A percentile compares a stretch with the other conserved stretches of the same genome.
phyloP scores from a whole-genome alignment of 805 yeast genomes.

The Priceomyces haplophilus region DNA sequence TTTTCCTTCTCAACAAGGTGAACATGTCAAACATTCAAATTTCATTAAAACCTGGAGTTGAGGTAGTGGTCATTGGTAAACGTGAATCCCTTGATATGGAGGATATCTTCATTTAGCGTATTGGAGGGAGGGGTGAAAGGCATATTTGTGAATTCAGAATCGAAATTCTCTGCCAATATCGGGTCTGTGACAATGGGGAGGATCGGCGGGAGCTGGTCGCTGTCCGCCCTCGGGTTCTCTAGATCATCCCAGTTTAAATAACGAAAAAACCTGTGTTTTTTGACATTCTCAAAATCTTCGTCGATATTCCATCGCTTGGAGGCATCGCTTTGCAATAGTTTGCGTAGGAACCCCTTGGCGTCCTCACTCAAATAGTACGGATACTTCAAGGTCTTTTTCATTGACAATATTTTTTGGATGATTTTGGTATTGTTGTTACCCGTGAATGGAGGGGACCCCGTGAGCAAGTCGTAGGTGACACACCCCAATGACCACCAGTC shows the following conservation, averaged over 20 bases:
- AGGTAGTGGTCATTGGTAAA: conserved; percentile 39
- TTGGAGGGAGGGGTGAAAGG: conserved; percentile 30
- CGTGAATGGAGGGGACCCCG: conserved; percentile 45
- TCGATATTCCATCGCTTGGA: conserved; percentile 38
- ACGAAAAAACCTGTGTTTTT: conserved; percentile 39
- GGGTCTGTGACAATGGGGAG: conserved; percentile 44
- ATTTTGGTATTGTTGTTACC: conserved; percentile 40
- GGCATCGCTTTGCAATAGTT: conserved; percentile 35
- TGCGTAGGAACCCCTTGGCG: conserved; percentile 40
- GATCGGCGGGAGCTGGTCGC: conserved; percentile 34
- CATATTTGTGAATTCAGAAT: conserved; percentile 42
- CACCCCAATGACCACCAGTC: conserved; percentile 51
- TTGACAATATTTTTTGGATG: conserved; percentile 35
- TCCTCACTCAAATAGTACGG: conserved; percentile 42
- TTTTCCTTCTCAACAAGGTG: no score
- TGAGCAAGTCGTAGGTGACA: conserved; percentile 41
- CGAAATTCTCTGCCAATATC: conserved; percentile 43
- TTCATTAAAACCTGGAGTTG: conserved; percentile 8
- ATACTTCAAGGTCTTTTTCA: conserved; percentile 32
- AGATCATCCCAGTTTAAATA: conserved; percentile 35
- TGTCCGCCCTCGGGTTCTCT: conserved; percentile 18
- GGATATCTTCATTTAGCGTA: conserved; percentile 22
- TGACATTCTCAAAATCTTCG: conserved; percentile 28
- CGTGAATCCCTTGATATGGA: conserved; percentile 41
- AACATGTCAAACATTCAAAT: not conserved